Evolutionary conservation across 768 basidiomycete species (phyloP).

Genomic region (Tulasnella sp.): DNA sequence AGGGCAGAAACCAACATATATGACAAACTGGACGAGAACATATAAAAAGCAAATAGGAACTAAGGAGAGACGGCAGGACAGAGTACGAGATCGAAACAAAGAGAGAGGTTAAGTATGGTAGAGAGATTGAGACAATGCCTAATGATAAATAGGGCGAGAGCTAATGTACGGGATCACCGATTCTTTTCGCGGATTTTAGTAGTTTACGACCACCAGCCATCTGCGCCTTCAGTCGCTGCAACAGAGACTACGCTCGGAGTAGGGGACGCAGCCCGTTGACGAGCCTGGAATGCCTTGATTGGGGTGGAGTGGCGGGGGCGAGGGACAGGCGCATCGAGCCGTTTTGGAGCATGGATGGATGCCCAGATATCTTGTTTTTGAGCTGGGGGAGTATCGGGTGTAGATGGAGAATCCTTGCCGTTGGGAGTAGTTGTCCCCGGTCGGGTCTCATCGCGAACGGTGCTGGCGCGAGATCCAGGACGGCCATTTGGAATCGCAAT

Average conservation of each 20-base stretch:
- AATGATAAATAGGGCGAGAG: background rate
- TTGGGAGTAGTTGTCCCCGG: slow-evolving; percentile 26
- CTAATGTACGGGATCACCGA: slow-evolving; percentile 1
- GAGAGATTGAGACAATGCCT: background rate
- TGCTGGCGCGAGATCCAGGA: slow-evolving; percentile 10
- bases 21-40: background rate
- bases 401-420: background rate
- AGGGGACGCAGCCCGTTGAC: slow-evolving; percentile 54
- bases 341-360: slow-evolving; percentile 57
- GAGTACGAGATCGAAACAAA: background rate
- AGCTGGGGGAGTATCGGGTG: slow-evolving; percentile 47
- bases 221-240: slow-evolving; percentile 62
- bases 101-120: slow-evolving; percentile 8
- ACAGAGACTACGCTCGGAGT: slow-evolving; percentile 72
- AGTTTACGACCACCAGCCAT: slow-evolving; percentile 73
- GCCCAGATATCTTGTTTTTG: slow-evolving; percentile 60
- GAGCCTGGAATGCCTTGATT: slow-evolving; percentile 29
- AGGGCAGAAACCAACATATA: background rate
- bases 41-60: background rate
- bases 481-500: slow-evolving; percentile 2
- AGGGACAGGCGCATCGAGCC: slow-evolving; percentile 37
- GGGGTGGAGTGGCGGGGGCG: slow-evolving; percentile 40
- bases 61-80: background rate
- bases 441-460: slow-evolving; percentile 14
- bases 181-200: background rate